Evolutionary conservation across 2,329 filamentous ascomycete species (phyloP).

Genomic region (Paracamarosporium sp.): DNA sequence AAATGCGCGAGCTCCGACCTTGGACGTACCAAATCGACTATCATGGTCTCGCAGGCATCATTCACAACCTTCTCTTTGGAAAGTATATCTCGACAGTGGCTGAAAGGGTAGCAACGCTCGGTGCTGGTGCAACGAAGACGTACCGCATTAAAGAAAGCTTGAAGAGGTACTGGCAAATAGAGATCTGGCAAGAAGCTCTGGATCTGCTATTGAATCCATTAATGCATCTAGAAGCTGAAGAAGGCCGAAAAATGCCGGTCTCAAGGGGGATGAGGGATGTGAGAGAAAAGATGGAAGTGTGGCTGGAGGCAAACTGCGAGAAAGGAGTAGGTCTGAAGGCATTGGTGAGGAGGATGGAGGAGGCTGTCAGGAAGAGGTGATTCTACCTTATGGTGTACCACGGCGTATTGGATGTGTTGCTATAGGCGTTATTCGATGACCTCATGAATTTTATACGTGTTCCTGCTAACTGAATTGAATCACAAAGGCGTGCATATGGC

Average conservation of each 20-base stretch:
- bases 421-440: constrained; percentile 8
- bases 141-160: constrained; percentile 83
- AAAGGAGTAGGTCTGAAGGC: constrained; percentile 69
- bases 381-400: constrained; percentile 16
- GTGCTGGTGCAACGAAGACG: constrained; percentile 65
- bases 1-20: constrained; percentile 91
- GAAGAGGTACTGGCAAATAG: constrained; percentile 96
- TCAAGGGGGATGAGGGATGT: constrained; percentile 71
- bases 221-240: constrained; percentile 69
- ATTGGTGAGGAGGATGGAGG: constrained; percentile 69
- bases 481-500: too few relatives aligned
- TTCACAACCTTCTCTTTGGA: constrained; percentile 90
- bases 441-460: neutral
- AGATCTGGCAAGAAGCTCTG: constrained; percentile 86
- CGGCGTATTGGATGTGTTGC: constrained; percentile 13
- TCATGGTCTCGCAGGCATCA: constrained; percentile 85
- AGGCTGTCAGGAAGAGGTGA: constrained; percentile 62
- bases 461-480: too few relatives aligned
- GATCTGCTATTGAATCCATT: constrained; percentile 85
- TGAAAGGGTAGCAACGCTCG: constrained; percentile 59
- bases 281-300: constrained; percentile 81
- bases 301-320: constrained; percentile 83
- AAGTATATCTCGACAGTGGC: constrained; percentile 86
- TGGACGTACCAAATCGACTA: constrained; percentile 99
- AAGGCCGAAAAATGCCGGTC: constrained; percentile 73